Base-by-base conservation (phyloP, 495 filamentous ascomycete species). In the Chaetomidium leptoderma region DNA sequence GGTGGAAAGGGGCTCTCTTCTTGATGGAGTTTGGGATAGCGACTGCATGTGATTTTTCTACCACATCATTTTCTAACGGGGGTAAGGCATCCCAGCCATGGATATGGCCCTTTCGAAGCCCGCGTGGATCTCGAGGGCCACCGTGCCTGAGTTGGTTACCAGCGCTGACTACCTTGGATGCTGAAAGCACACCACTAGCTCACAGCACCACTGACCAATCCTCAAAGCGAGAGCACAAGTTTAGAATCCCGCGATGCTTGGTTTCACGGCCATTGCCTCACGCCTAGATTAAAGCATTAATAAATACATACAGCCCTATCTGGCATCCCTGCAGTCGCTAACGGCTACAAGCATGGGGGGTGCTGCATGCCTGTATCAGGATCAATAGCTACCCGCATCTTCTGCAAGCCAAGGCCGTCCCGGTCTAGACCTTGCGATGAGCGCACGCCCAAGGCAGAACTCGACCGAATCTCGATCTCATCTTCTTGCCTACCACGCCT, bases 311-410 rank as follows among this genome's bases (percentile, higher is more conserved):
- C 16, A 30, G 23, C 51, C 36, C 24, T 53, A 32, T 27, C 24
- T 6, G n/a, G 54, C 8, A 32, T 26, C 35, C 16, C n/a, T 33
- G 29, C 10, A 3, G 21, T 24, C 21, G 24, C 26, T 53, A 53
- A 13, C 44, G 59, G n/a, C 37, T 62, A 62, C 13, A 49, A 35
- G 54, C 59, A 62, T 62, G 47, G 27, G 49, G 48, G 32, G 48
- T 27, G 29, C 53, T 21, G 33, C 39, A 62, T 52, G 32, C 19
- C 27, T 54, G 1, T 57, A 52, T 37, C 54, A 57, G 54, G 49
- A 49, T 42, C 19, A 44, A 23, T n/a, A n/a, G n/a, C n/a, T n/a
- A 16, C 36, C 19, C 42, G 29, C 32, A 33, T 33, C 14, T 26
- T 29, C 46, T n/a, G 48, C 23, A 17, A 39, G 60, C 36, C 44